Percentiles rank a stretch among this genome's conserved stretches.
Conservation (phyloP, 2,329 filamentous ascomycete genomes). For the Dendryphion nanum region DNA sequence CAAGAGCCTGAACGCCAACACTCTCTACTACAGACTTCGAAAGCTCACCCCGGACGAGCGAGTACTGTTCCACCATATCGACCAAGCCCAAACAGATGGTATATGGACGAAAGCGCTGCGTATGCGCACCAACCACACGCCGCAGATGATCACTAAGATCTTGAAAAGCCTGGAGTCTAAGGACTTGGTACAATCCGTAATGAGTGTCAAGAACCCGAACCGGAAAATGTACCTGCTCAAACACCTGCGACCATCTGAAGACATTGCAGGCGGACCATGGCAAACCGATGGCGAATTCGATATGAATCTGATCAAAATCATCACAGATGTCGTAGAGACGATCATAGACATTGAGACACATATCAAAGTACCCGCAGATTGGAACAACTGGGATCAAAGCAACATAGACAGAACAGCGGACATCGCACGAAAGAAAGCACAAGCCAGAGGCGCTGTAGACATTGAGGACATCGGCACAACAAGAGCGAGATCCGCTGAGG, state of each 20-base stretch:
- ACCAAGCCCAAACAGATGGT: conserved; percentile 78
- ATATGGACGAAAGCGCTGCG: conserved; percentile 91
- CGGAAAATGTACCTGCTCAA: conserved; percentile 97
- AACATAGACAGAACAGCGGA: conserved; percentile 31
- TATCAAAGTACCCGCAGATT: conserved; percentile 52
- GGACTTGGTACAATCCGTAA: conserved; percentile 82
- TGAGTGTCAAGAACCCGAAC: conserved; percentile 84
- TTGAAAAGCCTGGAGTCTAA: conserved; percentile 82
- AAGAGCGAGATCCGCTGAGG: background rate
- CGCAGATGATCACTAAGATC: conserved; percentile 74
- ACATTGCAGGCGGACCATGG: conserved; percentile 91
- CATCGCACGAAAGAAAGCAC: conserved; percentile 37
- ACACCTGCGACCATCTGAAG: conserved; percentile 78
- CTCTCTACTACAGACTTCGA: conserved; percentile 28
- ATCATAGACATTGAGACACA: conserved; percentile 72
- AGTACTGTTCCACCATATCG: conserved; percentile 85
- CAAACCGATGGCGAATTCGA: conserved; percentile 91
- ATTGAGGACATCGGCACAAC: conserved; percentile 27
- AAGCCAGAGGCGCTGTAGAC: conserved; percentile 27
- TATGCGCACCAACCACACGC: conserved; percentile 76
- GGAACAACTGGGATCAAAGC: conserved; percentile 34
- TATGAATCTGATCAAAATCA: conserved; percentile 77
- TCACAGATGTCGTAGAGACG: conserved; percentile 71
- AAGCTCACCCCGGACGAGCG: conserved; percentile 66
- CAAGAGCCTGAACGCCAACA: background rate